Base-by-base conservation (phyloP, 176 grass and related monocot genomes). In the Bolboschoenus planiculmis region DNA sequence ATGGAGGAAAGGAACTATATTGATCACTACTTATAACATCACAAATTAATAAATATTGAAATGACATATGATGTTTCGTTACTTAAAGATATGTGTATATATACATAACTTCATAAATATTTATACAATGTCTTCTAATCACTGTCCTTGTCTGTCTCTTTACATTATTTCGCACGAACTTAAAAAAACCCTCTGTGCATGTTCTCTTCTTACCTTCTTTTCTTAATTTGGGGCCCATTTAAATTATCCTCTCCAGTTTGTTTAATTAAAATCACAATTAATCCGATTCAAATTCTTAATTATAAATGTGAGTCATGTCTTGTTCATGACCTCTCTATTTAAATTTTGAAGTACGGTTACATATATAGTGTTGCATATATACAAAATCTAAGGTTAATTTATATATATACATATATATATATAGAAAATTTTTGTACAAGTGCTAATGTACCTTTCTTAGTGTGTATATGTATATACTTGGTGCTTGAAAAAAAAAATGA, bases 111-210 rank as follows among this genome's bases (percentile, higher is more conserved):
- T 16, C 26, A 51, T 77, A 53, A 53, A 53, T 53, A 77, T 53
- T 53, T 77, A 53, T 53, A 50, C n/a, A n/a, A 9, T 77, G 44
- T n/a, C 27, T 51, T 53, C 20, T 60, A 43, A 81, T 81, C 51
- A 81, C 37, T 40, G 33, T 61, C 54, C 78, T 81, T 42, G 40
- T 58, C 54, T 59, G n/a, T 58, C 54, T 80, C 33, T 60, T 42
- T 82, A 82, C 56, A 63, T 82, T 64, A 82, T 82, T 82, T 27
- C 13, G 58, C 58, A 82, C 58, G 58, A 82, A 82, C 58, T 66
- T 48, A 82, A 65, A 82, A 82, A 5, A n/a, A n/a, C n/a, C n/a
- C 21, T 48, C 58, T 42, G 37, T 47, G 15, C 79, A 82, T 82
- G 53, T 44, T 43, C 59, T 30, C 42, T 44, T 43, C 59, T 30